Evolutionary conservation across 495 filamentous ascomycete genomes (phyloP), one percentile per base, ranked within the genome.

Genomic region (Tuber indicum): DNA sequence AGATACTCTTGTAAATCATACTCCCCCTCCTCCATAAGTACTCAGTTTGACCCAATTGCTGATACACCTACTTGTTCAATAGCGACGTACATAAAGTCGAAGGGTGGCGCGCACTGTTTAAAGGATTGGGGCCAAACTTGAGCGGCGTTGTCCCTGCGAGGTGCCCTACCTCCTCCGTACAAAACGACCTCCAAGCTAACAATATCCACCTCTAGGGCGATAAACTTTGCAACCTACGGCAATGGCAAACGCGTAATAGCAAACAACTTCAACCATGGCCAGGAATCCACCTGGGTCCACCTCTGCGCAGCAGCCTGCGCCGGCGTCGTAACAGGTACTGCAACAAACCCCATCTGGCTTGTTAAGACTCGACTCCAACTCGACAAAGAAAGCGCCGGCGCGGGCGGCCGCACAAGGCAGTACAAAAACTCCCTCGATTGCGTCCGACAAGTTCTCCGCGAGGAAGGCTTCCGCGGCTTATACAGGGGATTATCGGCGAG

Each of bases 301-400:
- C 87, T 94, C 0, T 87, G 87, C 75, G 90, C 92, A 7, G 94
- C 91, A 17, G 89, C 90, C 41, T 85, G 87, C 45, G 93, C 93
- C 1, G 94, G 94, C 44, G 86, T 97, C 49, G 89, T 90, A 32
- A 97, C 94, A 0, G 90, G 91, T 32, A 96, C 93, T 5, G 93
- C 91, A 26, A 97, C 94, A 26, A 97, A 96, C 84, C 94, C 94
- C 3, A 96, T 97, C 76, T 97, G 94, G 94, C 87, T 97, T 71
- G 89, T 97, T 74, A 97, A 97, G 86, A 97, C 94, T 41, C 88
- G 94, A 66, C 80, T 97, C 75, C 94, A 97, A 86, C 90, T 97
- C 14, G 94, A 97, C 83, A 92, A 91, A 84, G 83, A 87, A 84
- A 83, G 88, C 81, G 83, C 85, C 14, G 88, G 88, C n/a, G 85